Base-by-base conservation (phyloP, 176 grass and related monocot species). In the Saccharum spontaneum region DNA sequence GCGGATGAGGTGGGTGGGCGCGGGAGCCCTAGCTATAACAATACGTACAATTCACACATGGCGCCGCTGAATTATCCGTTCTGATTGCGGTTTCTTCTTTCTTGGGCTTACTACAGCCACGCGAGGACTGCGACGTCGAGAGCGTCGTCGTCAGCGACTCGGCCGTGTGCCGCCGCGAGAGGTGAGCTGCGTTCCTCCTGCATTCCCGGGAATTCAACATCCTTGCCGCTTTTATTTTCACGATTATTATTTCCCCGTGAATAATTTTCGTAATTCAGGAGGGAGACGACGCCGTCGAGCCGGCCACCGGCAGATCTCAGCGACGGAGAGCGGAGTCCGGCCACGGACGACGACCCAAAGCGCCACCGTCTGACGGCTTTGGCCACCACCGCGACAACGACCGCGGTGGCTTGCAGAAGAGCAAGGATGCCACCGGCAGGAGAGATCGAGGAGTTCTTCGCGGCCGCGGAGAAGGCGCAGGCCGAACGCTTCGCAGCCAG, bases 401-500 rank as follows among this genome's bases (percentile, higher is more conserved):
- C 71, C 4, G 0, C 43, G 16, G 44, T 4, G 1, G 40, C 78
- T 31, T 38, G 64, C 13, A 39, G 50, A 17, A 48, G 50, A 22
- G 36, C 52, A 11, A 90, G 63, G 67, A 86, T 66, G 81, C 94
- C 91, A n/a, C 71, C 55, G 14, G 70, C 71, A 69, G 80, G 17
- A 28, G 91, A 97, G 84, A 88, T 97, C 60, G 94, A 97, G 18
- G 75, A 84, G 28, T 97, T 97, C 89, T 94, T 97, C 71, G 49
- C 52, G 38, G 87, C 87, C 40, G 85, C 82, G 6, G 91, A 97
- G 82, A 90, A 79, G 78, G 87, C 89, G 38, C 67, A 88, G 59
- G 78, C 89, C 54, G 71, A 86, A 10, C 91, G 89, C 38, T 94
- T 92, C 74, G 57, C 85, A 1, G 77, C 78, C 89, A 97, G 86